A percentile compares a stretch with the other conserved stretches of the same genome.
phyloP scores from a whole-genome alignment of 768 basidiomycete genomes.

The Kondoa subrosea region DNA sequence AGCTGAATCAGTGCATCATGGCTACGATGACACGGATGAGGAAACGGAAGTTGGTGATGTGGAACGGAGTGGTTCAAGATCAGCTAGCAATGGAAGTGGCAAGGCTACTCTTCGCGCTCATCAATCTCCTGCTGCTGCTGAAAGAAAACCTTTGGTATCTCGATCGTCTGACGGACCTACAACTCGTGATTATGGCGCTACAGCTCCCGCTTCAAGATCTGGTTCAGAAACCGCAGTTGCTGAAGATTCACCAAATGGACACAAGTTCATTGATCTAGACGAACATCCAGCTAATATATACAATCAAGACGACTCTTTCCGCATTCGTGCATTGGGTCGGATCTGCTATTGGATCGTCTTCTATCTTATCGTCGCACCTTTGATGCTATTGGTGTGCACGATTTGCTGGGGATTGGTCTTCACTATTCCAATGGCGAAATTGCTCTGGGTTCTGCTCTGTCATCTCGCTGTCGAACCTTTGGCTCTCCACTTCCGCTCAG shows the following conservation, averaged over 20 bases:
- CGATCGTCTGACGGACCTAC: not conserved
- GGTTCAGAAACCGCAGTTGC: not conserved
- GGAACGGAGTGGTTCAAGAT: not conserved
- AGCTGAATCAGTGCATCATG: slow-evolving; percentile 30
- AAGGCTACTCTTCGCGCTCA: not conserved
- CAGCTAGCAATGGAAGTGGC: slow-evolving; percentile 6
- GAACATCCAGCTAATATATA: not conserved
- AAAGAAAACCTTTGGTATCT: not conserved
- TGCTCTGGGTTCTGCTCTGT: slow-evolving; percentile 84
- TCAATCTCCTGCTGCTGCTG: not conserved
- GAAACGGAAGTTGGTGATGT: slow-evolving; percentile 28
- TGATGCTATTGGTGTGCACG: slow-evolving; percentile 70
- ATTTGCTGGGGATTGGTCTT: slow-evolving; percentile 90
- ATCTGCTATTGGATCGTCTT: slow-evolving; percentile 58
- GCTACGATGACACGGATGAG: slow-evolving; percentile 33
- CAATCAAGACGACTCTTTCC: slow-evolving; percentile 13
- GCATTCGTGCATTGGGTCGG: slow-evolving; percentile 27
- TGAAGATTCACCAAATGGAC: not conserved
- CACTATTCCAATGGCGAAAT: slow-evolving; percentile 93
- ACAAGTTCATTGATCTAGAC: not conserved
- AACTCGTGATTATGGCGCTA: slow-evolving; percentile 1
- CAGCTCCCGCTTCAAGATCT: not conserved
- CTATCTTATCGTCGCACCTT: slow-evolving; percentile 60
- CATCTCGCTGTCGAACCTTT: slow-evolving; percentile 63
- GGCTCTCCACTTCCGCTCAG: slow-evolving; percentile 77